Evolutionary conservation across 768 basidiomycete species (phyloP).

Genomic region (Terana coerulea): DNA sequence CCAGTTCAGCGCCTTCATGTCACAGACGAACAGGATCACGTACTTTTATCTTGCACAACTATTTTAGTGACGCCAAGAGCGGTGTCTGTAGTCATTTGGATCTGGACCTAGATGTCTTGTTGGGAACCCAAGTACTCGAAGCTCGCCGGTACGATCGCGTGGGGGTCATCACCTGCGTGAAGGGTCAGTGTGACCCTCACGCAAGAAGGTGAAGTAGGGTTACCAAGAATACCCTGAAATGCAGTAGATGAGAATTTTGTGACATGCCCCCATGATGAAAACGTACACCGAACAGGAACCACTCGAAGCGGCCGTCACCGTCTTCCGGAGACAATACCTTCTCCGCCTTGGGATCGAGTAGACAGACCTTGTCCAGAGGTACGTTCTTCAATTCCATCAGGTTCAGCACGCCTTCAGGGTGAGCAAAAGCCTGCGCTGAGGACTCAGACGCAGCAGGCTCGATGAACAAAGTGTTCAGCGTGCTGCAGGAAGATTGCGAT

Average conservation of each 20-base stretch:
- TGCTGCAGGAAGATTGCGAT: slow-evolving; percentile 61
- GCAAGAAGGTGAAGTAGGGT: background rate
- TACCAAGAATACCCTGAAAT: slow-evolving; percentile 60
- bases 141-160: slow-evolving; percentile 85
- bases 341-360: slow-evolving; percentile 90
- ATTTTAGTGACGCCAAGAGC: slow-evolving; percentile 88
- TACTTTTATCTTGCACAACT: slow-evolving; percentile 71
- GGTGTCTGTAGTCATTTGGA: slow-evolving; percentile 99
- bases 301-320: slow-evolving; percentile 68
- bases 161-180: slow-evolving; percentile 88
- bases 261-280: background rate
- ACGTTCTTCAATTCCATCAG: slow-evolving; percentile 47
- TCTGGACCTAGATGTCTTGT: slow-evolving; percentile 76
- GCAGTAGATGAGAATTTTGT: background rate
- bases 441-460: slow-evolving; percentile 13
- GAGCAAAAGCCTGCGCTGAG: slow-evolving; percentile 39
- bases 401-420: slow-evolving; percentile 51
- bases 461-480: slow-evolving; percentile 39
- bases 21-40: slow-evolving; percentile 12
- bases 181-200: slow-evolving; percentile 1
- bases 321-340: slow-evolving; percentile 70
- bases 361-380: slow-evolving; percentile 64
- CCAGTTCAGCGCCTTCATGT: background rate
- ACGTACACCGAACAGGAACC: slow-evolving; percentile 88
- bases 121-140: slow-evolving; percentile 84